These are phyloP conservation scores for Saccharata proteae DNA, from an alignment of 2,329 filamentous ascomycete species.

Conservation along the genomic window DNA sequence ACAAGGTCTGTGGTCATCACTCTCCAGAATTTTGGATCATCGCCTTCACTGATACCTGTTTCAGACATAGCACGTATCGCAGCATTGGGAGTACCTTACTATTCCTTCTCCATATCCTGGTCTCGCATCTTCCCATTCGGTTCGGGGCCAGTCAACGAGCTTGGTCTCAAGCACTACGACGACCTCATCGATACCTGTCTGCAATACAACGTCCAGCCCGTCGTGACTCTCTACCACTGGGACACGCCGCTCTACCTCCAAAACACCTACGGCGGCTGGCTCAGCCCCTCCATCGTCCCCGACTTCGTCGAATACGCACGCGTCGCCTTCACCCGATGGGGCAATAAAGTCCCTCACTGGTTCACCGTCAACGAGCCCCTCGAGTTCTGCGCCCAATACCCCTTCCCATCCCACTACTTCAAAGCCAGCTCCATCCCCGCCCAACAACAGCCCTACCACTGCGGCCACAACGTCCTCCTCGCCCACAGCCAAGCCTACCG, in stretches of 20 bases:
- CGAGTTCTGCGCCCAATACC: slow-evolving; percentile 14
- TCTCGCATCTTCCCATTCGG: slow-evolving; percentile 38
- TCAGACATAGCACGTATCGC: slow-evolving; percentile 26
- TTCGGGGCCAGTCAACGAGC: slow-evolving; percentile 31
- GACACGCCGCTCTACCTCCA: slow-evolving; percentile 26
- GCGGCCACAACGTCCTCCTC: slow-evolving; percentile 26
- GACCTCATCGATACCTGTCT: slow-evolving; percentile 34
- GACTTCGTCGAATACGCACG: slow-evolving; percentile 31
- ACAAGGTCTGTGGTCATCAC: slow-evolving; percentile 19
- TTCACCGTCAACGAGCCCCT: slow-evolving; percentile 32
- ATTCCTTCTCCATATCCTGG: slow-evolving; percentile 37
- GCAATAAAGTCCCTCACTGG: slow-evolving; percentile 27
- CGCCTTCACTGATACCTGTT: background rate
- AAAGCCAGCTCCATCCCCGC: slow-evolving; percentile 22
- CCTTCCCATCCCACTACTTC: slow-evolving; percentile 18
- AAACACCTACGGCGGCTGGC: slow-evolving; percentile 29
- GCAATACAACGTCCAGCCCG: slow-evolving; percentile 31
- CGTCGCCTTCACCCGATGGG: slow-evolving; percentile 26
- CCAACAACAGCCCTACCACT: slow-evolving; percentile 20
- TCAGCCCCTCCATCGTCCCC: slow-evolving; percentile 16
- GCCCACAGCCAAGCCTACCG: slow-evolving; percentile 27
- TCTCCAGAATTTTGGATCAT: no score
- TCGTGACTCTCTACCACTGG: slow-evolving; percentile 34
- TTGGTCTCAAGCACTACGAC: slow-evolving; percentile 36
- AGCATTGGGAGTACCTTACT: slow-evolving; percentile 22